phyloP scores from a whole-genome alignment of 2,329 filamentous ascomycete species.

The Pestalotiopsis sp. region DNA sequence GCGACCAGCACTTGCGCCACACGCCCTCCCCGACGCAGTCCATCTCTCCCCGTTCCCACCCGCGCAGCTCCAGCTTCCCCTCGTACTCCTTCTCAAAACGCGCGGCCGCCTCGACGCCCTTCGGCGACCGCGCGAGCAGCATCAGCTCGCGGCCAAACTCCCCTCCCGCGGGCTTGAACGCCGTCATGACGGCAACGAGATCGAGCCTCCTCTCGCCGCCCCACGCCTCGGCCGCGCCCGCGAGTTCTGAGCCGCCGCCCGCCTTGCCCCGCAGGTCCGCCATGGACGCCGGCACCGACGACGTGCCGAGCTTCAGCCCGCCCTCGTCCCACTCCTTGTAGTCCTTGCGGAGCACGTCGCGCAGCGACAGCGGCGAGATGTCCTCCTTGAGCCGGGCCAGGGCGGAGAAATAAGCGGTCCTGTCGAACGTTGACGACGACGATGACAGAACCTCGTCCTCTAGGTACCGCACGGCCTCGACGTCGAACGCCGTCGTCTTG shows the following conservation, averaged over 20 bases:
- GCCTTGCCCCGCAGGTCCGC: constrained; percentile 61
- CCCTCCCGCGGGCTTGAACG: constrained; percentile 51
- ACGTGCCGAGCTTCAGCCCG: constrained; percentile 64
- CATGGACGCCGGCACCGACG: constrained; percentile 66
- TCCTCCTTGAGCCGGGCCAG: constrained; percentile 70
- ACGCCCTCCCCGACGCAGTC: constrained; percentile 39
- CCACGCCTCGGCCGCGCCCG: constrained; percentile 54
- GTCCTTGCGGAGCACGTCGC: constrained; percentile 77
- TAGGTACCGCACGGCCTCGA: constrained; percentile 59
- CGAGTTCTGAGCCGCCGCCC: constrained; percentile 46
- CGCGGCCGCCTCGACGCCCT: constrained; percentile 47
- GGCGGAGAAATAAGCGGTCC: constrained; percentile 58
- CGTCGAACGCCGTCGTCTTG: constrained; percentile 69
- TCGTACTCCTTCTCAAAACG: constrained; percentile 52
- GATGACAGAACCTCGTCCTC: constrained; percentile 41
- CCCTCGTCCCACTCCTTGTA: constrained; percentile 78
- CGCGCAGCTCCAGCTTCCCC: constrained; percentile 57
- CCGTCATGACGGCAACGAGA: constrained; percentile 71
- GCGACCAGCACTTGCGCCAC: constrained; percentile 67
- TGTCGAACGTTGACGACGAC: constrained; percentile 47
- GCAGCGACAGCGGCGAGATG: constrained; percentile 60
- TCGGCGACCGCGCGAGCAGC: constrained; percentile 61
- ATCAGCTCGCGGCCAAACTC: constrained; percentile 69
- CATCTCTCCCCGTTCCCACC: constrained; percentile 53
- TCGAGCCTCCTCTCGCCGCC: constrained; percentile 61